Evolutionary conservation across 768 basidiomycete genomes (phyloP).

Genomic region (Lepiota subincarnata): DNA sequence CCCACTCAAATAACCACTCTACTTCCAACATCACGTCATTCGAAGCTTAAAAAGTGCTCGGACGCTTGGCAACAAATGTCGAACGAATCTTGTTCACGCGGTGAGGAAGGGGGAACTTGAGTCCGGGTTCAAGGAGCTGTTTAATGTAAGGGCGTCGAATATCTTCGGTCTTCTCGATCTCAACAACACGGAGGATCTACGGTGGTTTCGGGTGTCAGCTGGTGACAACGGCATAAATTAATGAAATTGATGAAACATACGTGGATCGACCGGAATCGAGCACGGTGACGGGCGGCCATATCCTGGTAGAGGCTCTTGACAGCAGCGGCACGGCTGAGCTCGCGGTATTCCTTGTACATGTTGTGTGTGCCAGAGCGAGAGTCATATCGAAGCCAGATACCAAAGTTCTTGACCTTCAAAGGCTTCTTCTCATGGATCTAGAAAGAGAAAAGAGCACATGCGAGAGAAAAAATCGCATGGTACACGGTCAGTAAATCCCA

Average conservation of each 20-base stretch:
- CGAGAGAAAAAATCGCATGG: slow-evolving; percentile 25
- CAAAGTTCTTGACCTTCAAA: slow-evolving; percentile 99
- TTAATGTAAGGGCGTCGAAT: slow-evolving; percentile 97
- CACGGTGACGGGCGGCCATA: slow-evolving; percentile 99
- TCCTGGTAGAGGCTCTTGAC: slow-evolving; percentile 98
- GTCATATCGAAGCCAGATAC: slow-evolving; percentile 99
- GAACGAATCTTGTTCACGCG: slow-evolving; percentile 75
- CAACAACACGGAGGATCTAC: slow-evolving; percentile 95
- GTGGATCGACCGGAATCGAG: slow-evolving; percentile 98
- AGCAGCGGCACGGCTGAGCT: slow-evolving; percentile 89
- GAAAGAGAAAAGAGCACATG: slow-evolving; percentile 22
- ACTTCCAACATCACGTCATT: not conserved
- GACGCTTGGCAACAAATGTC: slow-evolving; percentile 78
- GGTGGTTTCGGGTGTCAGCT: not conserved
- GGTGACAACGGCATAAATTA: not conserved
- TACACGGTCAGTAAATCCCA: slow-evolving; percentile 51
- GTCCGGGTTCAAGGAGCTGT: slow-evolving; percentile 83
- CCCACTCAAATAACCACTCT: not conserved
- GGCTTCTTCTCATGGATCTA: slow-evolving; percentile 99
- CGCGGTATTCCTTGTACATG: slow-evolving; percentile 99
- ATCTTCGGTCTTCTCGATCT: slow-evolving; percentile 89
- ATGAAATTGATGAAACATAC: slow-evolving; percentile 40
- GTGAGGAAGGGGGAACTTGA: slow-evolving; percentile 97
- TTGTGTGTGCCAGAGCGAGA: slow-evolving; percentile 99
- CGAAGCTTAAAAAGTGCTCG: slow-evolving; percentile 58